Conservation (phyloP, 371 early-diverging fungal genomes). For the Mucor circinelloides region DNA sequence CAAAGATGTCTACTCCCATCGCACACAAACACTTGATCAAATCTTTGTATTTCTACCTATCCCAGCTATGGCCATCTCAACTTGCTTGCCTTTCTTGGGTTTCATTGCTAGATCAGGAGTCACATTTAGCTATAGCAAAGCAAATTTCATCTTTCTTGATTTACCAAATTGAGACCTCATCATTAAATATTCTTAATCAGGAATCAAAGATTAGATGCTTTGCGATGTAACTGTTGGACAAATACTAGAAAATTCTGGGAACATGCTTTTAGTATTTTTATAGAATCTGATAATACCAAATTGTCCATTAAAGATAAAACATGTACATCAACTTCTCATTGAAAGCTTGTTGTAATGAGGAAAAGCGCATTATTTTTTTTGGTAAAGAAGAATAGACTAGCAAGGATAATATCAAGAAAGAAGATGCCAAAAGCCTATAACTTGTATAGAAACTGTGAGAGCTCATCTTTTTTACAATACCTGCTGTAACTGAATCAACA, state of each 20-base stretch:
- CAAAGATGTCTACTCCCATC: not conserved
- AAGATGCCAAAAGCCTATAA: no score
- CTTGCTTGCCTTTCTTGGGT: slow-evolving; percentile 11
- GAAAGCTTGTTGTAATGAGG: no score
- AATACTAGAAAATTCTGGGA: not conserved
- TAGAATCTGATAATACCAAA: not conserved
- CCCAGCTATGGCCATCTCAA: not conserved
- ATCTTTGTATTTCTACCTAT: not conserved
- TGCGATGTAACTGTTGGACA: not conserved
- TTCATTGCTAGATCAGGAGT: slow-evolving; percentile 4
- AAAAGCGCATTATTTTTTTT: no score
- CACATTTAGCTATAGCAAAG: not conserved
- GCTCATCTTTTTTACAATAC: no score
- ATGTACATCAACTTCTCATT: no score
- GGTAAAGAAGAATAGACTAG: no score
- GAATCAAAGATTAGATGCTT: not conserved
- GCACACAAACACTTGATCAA: not conserved
- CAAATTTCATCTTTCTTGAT: not conserved
- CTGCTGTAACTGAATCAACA: no score
- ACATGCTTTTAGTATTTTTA: not conserved
- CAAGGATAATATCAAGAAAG: no score
- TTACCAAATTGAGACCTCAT: slow-evolving; percentile 3
- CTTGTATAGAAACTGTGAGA: no score
- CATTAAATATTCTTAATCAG: not conserved
- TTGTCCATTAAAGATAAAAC: no score